Evolutionary conservation across 2,329 filamentous ascomycete species (phyloP).

Genomic region (Stylonectria norvegica): DNA sequence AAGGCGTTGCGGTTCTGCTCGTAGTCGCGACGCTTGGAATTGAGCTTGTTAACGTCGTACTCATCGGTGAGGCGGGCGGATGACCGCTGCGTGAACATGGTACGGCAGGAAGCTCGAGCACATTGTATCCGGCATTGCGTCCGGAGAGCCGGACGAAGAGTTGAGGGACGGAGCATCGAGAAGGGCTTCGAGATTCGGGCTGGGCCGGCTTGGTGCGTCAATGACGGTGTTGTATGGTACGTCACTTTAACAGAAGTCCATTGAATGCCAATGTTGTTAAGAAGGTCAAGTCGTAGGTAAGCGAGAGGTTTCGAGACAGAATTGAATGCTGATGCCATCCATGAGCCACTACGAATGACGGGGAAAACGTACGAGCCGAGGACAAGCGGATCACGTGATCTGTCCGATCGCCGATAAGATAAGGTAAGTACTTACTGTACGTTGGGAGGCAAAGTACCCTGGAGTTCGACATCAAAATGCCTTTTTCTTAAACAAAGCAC

Average conservation of each 20-base stretch:
- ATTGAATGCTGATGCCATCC: no score
- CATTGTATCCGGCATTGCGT: conserved; percentile 21
- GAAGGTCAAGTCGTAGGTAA: background rate
- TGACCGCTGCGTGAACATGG: conserved; percentile 28
- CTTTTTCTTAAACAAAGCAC: no score
- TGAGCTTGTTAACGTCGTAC: conserved; percentile 49
- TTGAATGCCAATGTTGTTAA: background rate
- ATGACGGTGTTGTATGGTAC: background rate
- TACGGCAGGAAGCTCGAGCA: conserved; percentile 24
- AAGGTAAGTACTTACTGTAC: no score
- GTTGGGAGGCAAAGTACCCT: no score
- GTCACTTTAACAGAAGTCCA: background rate
- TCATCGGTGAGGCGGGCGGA: conserved; percentile 42
- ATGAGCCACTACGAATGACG: conserved; percentile 5
- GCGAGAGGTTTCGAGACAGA: background rate
- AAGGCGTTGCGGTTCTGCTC: conserved; percentile 50
- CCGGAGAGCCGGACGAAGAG: conserved; percentile 30
- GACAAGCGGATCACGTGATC: conserved; percentile 9
- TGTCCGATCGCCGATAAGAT: conserved; percentile 6
- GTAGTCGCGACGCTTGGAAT: conserved; percentile 46
- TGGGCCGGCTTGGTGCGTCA: background rate
- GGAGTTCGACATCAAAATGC: conserved; percentile 1
- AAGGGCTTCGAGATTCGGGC: no score
- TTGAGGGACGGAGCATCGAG: conserved; percentile 30
- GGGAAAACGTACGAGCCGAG: conserved; percentile 18